Evolutionary conservation across 225 moss, liverwort and hornwort species (phyloP), one percentile per base, ranked within the genome.

Genomic region (Climacium dendroides): DNA sequence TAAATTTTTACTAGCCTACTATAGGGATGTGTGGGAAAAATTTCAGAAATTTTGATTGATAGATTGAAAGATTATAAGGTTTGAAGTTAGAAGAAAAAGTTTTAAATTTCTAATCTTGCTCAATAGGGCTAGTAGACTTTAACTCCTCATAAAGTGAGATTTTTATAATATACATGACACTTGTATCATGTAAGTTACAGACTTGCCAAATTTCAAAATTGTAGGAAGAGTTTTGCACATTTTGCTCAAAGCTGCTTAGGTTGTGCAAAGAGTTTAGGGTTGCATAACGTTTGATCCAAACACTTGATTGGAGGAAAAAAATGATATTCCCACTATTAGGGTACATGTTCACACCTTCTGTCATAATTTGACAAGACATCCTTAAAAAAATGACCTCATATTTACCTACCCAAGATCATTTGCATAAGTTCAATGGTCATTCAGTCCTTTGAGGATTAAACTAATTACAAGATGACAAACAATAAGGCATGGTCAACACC

Each of bases 201-300:
- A 37, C 4, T 1, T 37, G 0, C 11, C 37, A 67, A 67, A 37
- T 20, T 37, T 67, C 37, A 37, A 37, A 37, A 67, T 22, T 67
- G 6, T 12, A 67, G 2, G 12, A 66, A 1, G 5, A 19, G 2
- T 20, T n/a, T n/a, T 66, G 11, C 2, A 13, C 13, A 67, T 37
- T 4, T 1, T 67, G 2, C 23, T 1, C 0, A 4, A 10, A 67
- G 37, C 1, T 3, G 0, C 19, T 3, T 1, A 5, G n/a, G 9
- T 1, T 69, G 2, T 39, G 0, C 4, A 2, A 0, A 69, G 13
- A 39, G 2, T 39, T 69, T 8, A 39, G 7, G 7, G 4, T 1
- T 39, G 2, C 13, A 13, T 13, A 13, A 69, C 4, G 12, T 23
- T 67, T 67, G 22, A 37, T 23, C 0, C 1, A 0, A 1, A 1